These are phyloP conservation scores for Diplodia corticola DNA, from an alignment of 2,329 filamentous ascomycete species.

Conservation along the genomic window DNA sequence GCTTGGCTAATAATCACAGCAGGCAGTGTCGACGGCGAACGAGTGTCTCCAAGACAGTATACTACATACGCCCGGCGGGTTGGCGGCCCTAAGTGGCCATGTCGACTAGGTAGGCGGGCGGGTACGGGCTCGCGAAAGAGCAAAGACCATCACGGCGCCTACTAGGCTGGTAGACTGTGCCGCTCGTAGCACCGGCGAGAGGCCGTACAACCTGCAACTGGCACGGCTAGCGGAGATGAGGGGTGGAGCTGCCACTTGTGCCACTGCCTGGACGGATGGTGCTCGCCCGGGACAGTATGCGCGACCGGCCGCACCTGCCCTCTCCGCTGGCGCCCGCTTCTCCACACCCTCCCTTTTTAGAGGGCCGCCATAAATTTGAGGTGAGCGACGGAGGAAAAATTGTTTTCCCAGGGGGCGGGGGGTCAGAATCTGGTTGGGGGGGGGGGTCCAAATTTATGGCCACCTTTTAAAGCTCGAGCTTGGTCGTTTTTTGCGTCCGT, in stretches of 20 bases:
- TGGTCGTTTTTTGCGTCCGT: not conserved
- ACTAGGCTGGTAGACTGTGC: not conserved
- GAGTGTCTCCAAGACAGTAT: too few species aligned
- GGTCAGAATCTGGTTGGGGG: too few species aligned
- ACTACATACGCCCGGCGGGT: too few species aligned
- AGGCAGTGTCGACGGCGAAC: not conserved
- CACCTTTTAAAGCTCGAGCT: not conserved
- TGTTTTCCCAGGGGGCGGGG: too few species aligned
- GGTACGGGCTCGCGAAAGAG: not conserved
- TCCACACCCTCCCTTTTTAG: not conserved
- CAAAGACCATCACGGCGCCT: not conserved
- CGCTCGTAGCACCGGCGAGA: not conserved
- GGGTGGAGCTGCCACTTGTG: not conserved
- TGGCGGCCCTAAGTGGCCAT: too few species aligned
- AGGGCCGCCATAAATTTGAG: too few species aligned
- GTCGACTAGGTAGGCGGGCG: not conserved
- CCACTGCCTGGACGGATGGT: not conserved
- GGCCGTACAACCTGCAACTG: not conserved
- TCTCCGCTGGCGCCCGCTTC: not conserved
- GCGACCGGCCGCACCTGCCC: not conserved
- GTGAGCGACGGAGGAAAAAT: too few species aligned
- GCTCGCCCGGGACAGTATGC: not conserved
- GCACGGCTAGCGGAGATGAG: slow-evolving; percentile 1
- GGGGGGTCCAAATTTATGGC: too few species aligned
- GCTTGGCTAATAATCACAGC: not conserved